Conservation (phyloP, 768 basidiomycete genomes). For the Auricularia sp. region DNA sequence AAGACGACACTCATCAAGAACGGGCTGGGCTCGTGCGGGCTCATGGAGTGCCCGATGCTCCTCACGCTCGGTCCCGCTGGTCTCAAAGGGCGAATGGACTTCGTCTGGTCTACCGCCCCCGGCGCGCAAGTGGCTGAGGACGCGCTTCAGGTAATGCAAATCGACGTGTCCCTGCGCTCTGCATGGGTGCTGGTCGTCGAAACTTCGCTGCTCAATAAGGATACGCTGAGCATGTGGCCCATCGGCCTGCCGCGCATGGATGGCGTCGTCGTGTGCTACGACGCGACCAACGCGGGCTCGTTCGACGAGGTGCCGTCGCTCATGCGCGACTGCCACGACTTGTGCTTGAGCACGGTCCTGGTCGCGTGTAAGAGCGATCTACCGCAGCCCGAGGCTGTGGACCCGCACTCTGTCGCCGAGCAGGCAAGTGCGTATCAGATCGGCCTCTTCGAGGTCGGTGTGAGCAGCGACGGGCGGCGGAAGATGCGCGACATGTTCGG, state of each 20-base stretch:
- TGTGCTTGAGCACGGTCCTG: background rate
- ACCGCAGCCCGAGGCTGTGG: conserved; percentile 32
- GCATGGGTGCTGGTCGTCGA: background rate
- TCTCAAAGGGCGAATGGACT: background rate
- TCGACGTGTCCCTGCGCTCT: background rate
- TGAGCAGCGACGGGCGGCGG: conserved; percentile 45
- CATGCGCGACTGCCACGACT: conserved; percentile 45
- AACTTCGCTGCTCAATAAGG: background rate
- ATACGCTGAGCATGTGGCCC: background rate
- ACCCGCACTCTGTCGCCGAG: conserved; percentile 41
- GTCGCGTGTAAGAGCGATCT: conserved; percentile 84
- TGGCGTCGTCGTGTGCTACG: conserved; percentile 81
- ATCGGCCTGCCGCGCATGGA: conserved; percentile 31
- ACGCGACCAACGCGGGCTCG: conserved; percentile 51
- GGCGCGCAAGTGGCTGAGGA: background rate
- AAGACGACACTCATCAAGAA: conserved; percentile 75
- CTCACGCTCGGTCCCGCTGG: background rate
- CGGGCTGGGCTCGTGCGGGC: conserved; percentile 55
- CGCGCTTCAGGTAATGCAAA: background rate
- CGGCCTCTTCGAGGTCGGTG: conserved; percentile 64
- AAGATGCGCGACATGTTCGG: conserved; percentile 69
- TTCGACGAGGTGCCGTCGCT: conserved; percentile 57
- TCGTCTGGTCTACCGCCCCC: background rate
- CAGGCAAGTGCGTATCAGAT: conserved; percentile 55
- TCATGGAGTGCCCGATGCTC: conserved; percentile 21